phyloP scores from a whole-genome alignment of 192 early-diverging fungal genomes.

The Backusella australiensis region DNA sequence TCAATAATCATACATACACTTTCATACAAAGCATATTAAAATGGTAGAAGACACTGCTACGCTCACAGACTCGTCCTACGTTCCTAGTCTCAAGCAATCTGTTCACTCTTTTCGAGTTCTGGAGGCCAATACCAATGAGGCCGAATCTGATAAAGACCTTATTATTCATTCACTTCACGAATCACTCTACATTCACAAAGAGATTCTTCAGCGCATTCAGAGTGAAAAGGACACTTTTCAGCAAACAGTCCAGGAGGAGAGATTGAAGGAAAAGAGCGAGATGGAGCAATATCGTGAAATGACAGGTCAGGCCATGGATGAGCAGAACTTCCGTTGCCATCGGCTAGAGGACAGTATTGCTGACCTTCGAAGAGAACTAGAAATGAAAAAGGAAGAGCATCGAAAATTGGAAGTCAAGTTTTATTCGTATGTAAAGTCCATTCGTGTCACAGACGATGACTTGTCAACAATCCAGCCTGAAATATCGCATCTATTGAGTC shows the following conservation, averaged over 20 bases:
- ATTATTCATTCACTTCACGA: conserved; percentile 17
- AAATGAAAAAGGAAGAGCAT: neutral
- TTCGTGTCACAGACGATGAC: conserved; percentile 45
- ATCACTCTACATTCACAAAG: conserved; percentile 22
- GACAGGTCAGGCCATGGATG: neutral
- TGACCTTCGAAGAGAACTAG: neutral
- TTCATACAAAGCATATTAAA: neutral
- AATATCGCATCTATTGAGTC: conserved; percentile 29
- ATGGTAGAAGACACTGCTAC: neutral
- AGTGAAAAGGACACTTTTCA: neutral
- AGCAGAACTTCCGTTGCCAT: neutral
- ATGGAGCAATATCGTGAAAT: neutral
- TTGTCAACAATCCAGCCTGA: conserved; percentile 41
- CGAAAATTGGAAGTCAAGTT: conserved; percentile 14
- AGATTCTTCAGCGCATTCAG: conserved; percentile 12
- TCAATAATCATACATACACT: neutral
- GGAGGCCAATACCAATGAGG: neutral
- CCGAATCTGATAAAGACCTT: conserved; percentile 23
- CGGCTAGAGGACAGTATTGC: neutral
- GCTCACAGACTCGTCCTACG: neutral
- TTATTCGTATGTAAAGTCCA: conserved; percentile 14
- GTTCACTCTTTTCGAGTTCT: neutral
- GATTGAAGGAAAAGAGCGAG: neutral
- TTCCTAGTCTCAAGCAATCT: conserved; percentile 1
- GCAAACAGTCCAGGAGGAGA: neutral